phyloP scores from a whole-genome alignment of 108 stramenopile species.

The Pseudonitzschia delicatissima region DNA sequence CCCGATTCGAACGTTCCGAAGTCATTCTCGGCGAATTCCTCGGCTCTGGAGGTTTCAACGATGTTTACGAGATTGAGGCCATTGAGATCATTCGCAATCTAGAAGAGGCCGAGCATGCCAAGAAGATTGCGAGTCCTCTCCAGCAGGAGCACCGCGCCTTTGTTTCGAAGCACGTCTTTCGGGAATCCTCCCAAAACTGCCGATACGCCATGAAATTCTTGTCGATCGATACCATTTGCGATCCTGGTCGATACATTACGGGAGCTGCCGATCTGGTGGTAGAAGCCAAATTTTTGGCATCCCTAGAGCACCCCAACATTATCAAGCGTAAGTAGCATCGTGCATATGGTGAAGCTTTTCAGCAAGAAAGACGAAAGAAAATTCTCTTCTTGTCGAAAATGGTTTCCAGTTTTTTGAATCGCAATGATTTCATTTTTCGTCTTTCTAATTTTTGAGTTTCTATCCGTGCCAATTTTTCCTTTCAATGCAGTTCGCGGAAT shows the following conservation, averaged over 20 bases:
- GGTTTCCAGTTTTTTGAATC: neutral
- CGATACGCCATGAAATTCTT: conserved; percentile 70
- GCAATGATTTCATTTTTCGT: neutral
- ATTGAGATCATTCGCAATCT: conserved; percentile 37
- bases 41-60: conserved; percentile 75
- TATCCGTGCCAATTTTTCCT: neutral
- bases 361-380: no score
- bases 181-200: conserved; percentile 46
- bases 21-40: conserved; percentile 61
- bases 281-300: conserved; percentile 58
- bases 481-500: conserved; percentile 51
- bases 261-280: conserved; percentile 77
- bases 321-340: conserved; percentile 28
- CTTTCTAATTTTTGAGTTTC: neutral
- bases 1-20: conserved; percentile 59
- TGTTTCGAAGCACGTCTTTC: conserved; percentile 44
- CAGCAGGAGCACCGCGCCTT: conserved; percentile 47
- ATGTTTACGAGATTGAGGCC: conserved; percentile 64
- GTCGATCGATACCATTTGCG: conserved; percentile 44
- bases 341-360: neutral
- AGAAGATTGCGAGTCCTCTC: conserved; percentile 49
- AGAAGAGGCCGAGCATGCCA: conserved; percentile 36
- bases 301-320: conserved; percentile 57
- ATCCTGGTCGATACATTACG: conserved; percentile 57
- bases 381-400: no score